Conservation (phyloP, 441 rosid species). For the Viola pubescens region DNA sequence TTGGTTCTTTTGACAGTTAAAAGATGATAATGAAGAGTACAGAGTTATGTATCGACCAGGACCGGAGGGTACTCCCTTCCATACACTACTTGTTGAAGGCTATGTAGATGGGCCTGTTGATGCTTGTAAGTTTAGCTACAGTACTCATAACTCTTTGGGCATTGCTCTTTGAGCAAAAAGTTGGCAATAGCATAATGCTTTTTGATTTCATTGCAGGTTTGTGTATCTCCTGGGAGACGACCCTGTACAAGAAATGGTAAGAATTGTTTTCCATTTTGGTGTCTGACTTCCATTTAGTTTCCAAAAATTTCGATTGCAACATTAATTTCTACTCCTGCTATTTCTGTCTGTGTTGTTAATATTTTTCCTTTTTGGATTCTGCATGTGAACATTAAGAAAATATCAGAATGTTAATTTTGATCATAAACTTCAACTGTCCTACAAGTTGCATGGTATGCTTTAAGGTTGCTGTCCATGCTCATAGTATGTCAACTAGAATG, state of each 20-base stretch:
- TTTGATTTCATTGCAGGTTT: constrained; percentile 50
- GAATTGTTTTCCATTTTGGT: constrained; percentile 13
- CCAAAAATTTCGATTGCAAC: too few relatives aligned
- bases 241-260: constrained; percentile 76
- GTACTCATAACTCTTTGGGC: constrained; percentile 4
- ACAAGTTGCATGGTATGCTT: neutral
- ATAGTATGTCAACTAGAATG: constrained; percentile 2
- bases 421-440: neutral
- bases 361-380: neutral
- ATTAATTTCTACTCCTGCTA: too few relatives aligned
- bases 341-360: neutral
- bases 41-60: constrained; percentile 98
- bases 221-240: constrained; percentile 74
- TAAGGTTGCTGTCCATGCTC: neutral
- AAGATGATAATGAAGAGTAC: constrained; percentile 72
- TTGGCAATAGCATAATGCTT: constrained; percentile 7
- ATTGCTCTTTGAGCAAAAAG: constrained; percentile 6
- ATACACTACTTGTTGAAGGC: constrained; percentile 89
- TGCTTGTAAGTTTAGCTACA: constrained; percentile 49
- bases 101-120: constrained; percentile 76
- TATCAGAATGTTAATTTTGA: neutral
- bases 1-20: constrained; percentile 39
- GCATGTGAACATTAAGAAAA: constrained; percentile 5
- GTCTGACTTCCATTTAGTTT: neutral
- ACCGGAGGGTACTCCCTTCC: constrained; percentile 71